These are phyloP conservation scores for Botrytis hyacinthi DNA, from an alignment of 2,329 filamentous ascomycete genomes.

Conservation along the genomic window DNA sequence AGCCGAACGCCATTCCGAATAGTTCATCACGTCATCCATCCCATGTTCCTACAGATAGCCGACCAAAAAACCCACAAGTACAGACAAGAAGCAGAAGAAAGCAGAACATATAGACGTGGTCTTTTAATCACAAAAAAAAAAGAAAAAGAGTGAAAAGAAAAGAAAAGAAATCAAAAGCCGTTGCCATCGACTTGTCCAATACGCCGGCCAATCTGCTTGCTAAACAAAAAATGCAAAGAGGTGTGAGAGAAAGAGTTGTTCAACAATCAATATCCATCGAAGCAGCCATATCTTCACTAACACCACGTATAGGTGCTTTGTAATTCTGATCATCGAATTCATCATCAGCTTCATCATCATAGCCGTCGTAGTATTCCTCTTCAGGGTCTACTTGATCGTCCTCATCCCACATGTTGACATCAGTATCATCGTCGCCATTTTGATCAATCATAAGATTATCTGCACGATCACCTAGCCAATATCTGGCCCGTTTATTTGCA, in stretches of 20 bases:
- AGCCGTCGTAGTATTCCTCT: slow-evolving; percentile 44
- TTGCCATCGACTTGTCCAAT: slow-evolving; percentile 23
- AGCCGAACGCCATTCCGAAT: slow-evolving; percentile 20
- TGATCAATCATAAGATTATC: slow-evolving; percentile 44
- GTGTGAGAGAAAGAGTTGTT: slow-evolving; percentile 15
- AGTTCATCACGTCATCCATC: slow-evolving; percentile 17
- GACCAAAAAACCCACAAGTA: slow-evolving; percentile 16
- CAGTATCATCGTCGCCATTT: slow-evolving; percentile 43
- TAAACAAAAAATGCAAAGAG: neutral
- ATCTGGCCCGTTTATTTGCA: slow-evolving; percentile 77
- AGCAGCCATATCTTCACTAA: slow-evolving; percentile 62
- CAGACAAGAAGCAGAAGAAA: slow-evolving; percentile 23
- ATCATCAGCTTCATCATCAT: slow-evolving; percentile 39
- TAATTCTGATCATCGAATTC: slow-evolving; percentile 43
- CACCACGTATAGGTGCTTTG: slow-evolving; percentile 49
- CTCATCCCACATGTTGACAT: slow-evolving; percentile 42
- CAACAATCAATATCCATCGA: slow-evolving; percentile 58
- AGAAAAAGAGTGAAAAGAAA: neutral
- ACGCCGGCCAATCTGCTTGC: slow-evolving; percentile 14
- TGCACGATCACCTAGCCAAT: slow-evolving; percentile 76
- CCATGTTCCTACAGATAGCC: slow-evolving; percentile 19
- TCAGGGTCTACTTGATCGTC: slow-evolving; percentile 46
- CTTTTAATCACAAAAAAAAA: neutral
- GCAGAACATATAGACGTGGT: slow-evolving; percentile 3
- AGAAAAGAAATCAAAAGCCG: slow-evolving; percentile 9